Evolutionary conservation across 2,329 filamentous ascomycete species (phyloP).

Genomic region (Ceratocystis alfenasii): DNA sequence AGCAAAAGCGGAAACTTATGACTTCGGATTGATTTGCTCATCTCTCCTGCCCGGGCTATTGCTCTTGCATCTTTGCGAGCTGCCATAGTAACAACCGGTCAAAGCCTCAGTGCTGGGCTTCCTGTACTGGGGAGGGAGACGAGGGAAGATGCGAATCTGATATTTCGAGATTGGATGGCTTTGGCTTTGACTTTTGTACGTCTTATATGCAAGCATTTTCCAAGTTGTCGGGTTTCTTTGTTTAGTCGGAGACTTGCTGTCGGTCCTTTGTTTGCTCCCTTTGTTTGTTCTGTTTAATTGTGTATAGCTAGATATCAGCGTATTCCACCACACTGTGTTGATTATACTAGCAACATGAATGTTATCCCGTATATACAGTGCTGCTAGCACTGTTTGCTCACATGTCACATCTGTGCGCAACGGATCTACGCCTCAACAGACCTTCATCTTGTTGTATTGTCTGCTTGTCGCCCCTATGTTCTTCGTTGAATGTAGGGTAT

Average conservation of each 20-base stretch:
- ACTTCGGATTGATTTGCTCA: conserved; percentile 1
- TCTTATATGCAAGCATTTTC: conserved; percentile 6
- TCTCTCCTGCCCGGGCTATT: neutral
- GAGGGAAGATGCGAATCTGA: neutral
- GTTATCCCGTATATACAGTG: neutral
- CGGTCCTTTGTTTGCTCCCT: neutral
- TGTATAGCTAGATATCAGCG: neutral
- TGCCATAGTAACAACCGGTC: conserved; percentile 1
- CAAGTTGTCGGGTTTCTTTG: neutral
- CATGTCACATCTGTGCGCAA: neutral
- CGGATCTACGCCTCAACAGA: neutral
- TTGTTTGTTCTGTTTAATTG: neutral
- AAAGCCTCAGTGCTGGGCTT: neutral
- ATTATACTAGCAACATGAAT: too few species aligned
- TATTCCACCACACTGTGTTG: neutral
- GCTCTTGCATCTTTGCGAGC: neutral
- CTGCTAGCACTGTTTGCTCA: neutral
- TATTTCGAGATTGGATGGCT: conserved; percentile 4
- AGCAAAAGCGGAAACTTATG: neutral
- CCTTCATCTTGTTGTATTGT: conserved; percentile 1
- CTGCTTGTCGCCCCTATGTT: neutral
- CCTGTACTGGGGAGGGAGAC: too few species aligned
- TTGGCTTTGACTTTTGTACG: neutral
- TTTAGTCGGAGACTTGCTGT: neutral
- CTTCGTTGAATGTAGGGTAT: too few species aligned